Percentiles rank a stretch among this genome's conserved stretches.
These are phyloP conservation scores for Hevea brasiliensis DNA, from an alignment of 345 rosid genomes.

Conservation along the genomic window DNA sequence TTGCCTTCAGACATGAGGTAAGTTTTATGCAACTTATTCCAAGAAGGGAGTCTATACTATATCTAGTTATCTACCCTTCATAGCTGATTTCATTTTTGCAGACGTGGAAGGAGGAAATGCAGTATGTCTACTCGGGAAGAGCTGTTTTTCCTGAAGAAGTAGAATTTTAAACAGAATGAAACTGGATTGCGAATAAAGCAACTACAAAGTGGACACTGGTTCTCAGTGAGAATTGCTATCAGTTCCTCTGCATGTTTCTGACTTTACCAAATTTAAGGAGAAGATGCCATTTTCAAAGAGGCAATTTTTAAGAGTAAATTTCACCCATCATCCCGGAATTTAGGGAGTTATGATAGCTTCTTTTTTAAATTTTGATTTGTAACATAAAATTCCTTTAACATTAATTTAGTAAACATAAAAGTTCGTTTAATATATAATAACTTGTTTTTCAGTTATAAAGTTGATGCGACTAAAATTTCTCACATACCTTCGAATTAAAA, in stretches of 20 bases:
- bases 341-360: too few species aligned
- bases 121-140: conserved; percentile 39
- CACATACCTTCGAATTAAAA: too few species aligned
- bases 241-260: not conserved
- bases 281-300: not conserved
- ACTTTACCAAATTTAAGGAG: not conserved
- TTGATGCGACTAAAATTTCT: too few species aligned
- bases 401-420: too few species aligned
- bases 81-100: conserved; percentile 25
- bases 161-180: conserved; percentile 26
- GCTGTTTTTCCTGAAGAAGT: conserved; percentile 41
- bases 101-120: conserved; percentile 66
- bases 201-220: not conserved
- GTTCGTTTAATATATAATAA: too few species aligned
- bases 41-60: not conserved
- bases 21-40: not conserved
- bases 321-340: too few species aligned
- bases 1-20: conserved; percentile 46
- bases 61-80: not conserved
- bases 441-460: too few species aligned
- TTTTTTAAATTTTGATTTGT: too few species aligned
- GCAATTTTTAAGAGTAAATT: not conserved
- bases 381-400: too few species aligned
- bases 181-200: conserved; percentile 10
- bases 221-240: not conserved